Evolutionary conservation across 306 rosid species (phyloP), one percentile per base, ranked within the genome.

Genomic region (Cucurbita pepo): DNA sequence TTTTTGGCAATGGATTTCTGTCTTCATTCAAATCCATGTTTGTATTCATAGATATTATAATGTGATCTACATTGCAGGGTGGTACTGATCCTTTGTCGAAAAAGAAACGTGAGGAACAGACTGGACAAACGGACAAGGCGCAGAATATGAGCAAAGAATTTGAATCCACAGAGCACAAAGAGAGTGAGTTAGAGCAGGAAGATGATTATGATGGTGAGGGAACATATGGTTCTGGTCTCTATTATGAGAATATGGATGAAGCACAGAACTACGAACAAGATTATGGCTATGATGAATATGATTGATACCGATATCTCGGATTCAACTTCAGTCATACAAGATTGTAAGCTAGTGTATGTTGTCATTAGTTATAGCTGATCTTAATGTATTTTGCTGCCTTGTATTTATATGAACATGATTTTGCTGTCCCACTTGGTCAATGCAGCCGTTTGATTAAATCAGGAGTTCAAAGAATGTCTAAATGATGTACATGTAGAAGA

Each of bases 161-260:
- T 54, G 75, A 71, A 71, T n/a, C 63, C 10, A 13, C 50, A 10
- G 75, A 71, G 56, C 11, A 60, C 44, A 57, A 25, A 25, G 8
- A 25, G 3, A n/a, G 9, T 44, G 36, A 69, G 21, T 8, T 14
- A 22, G 73, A 57, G 21, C 53, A 72, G 18, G 48, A 74, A 14
- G 37, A 58, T 19, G 57, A 41, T 6, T 47, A 74, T 57, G 40
- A 38, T 41, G 57, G 18, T 38, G 56, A 48, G 36, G 81, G 71
- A 56, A 56, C 58, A 5, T 79, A 57, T 38, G 64, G 63, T 7
- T 11, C 76, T 55, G 51, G 64, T 57, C 52, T 56, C 8, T 72
- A 72, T 72, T 40, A 43, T 5, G 50, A 72, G 47, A 72, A 72
- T 72, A 54, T 54, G 53, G 55, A 67, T 34, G 82, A 79, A 50